Percentiles rank a stretch among this genome's conserved stretches.
Evolutionary conservation across 1,139 yeast species (phyloP).

Genomic region (Blastobotrys proliferans): DNA sequence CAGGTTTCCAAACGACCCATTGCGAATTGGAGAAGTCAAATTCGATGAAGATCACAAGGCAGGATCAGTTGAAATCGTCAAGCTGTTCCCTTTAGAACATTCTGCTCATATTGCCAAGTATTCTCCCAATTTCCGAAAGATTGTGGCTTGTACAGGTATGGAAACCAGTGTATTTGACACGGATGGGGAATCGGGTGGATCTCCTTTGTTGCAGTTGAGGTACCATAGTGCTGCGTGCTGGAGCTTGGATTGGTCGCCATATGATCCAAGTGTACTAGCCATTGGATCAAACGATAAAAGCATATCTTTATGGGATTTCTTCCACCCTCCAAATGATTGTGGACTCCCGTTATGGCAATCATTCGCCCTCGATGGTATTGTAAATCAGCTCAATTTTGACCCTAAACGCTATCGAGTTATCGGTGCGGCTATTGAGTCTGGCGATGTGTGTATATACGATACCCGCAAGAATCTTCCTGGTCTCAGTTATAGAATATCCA

Average conservation of each 20-base stretch:
- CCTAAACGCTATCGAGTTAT: conserved; percentile 43
- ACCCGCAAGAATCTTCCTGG: conserved; percentile 28
- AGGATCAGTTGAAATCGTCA: conserved; percentile 1
- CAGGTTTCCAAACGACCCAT: not conserved
- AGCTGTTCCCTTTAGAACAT: conserved; percentile 3
- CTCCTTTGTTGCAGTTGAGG: conserved; percentile 36
- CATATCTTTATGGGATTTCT: conserved; percentile 64
- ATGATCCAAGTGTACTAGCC: conserved; percentile 41
- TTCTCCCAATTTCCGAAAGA: conserved; percentile 4
- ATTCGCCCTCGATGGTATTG: conserved; percentile 3
- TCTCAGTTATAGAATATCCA: conserved; percentile 20
- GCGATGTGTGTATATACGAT: conserved; percentile 64
- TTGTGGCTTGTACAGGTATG: conserved; percentile 9
- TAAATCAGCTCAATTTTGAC: conserved; percentile 13
- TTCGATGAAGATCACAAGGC: conserved; percentile 8
- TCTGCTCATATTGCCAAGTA: conserved; percentile 6
- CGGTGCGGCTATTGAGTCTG: conserved; percentile 75
- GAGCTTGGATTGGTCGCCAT: conserved; percentile 62
- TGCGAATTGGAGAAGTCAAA: conserved; percentile 7
- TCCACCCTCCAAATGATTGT: conserved; percentile 7
- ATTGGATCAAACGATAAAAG: conserved; percentile 65
- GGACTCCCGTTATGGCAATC: conserved; percentile 8
- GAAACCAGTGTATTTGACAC: conserved; percentile 8
- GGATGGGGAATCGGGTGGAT: conserved; percentile 1
- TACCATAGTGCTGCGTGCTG: conserved; percentile 66